Conservation (phyloP, 768 basidiomycete species). For the Gloeophyllum trabeum region DNA sequence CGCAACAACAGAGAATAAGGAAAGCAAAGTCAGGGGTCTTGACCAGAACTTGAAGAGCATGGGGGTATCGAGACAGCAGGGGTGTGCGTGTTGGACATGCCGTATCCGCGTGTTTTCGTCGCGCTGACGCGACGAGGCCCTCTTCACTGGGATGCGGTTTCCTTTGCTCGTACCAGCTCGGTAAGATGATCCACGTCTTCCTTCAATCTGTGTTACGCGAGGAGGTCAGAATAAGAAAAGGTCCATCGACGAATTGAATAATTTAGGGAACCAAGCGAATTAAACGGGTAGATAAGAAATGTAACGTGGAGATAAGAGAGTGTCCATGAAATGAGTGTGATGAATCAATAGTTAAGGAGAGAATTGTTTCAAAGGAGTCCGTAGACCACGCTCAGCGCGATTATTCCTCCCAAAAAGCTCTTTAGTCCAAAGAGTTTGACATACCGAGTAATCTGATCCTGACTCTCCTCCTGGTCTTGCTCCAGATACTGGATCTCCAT, state of each 20-base stretch:
- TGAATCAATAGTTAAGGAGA: background rate
- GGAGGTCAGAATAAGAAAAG: constrained; percentile 4
- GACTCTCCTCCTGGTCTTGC: constrained; percentile 66
- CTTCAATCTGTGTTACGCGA: constrained; percentile 41
- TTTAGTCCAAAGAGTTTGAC: constrained; percentile 50
- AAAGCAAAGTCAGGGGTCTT: too few relatives aligned
- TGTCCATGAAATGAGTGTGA: background rate
- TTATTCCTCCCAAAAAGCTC: constrained; percentile 38
- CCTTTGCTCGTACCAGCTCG: constrained; percentile 28
- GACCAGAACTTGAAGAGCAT: too few relatives aligned
- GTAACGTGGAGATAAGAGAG: constrained; percentile 11
- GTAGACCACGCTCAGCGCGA: constrained; percentile 45
- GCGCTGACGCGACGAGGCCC: background rate
- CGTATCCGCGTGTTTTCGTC: background rate
- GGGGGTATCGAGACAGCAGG: too few relatives aligned
- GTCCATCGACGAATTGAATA: too few relatives aligned
- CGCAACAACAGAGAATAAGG: too few relatives aligned
- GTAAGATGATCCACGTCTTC: constrained; percentile 46
- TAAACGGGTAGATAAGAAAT: constrained; percentile 9
- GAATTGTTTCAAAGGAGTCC: constrained; percentile 15
- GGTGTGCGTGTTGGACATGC: too few relatives aligned
- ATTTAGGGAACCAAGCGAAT: constrained; percentile 8
- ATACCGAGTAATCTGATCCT: constrained; percentile 72
- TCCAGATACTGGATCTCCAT: constrained; percentile 80
- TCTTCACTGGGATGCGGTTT: constrained; percentile 6